A percentile compares a stretch with the other conserved stretches of the same genome.
Conservation (phyloP, 2,329 filamentous ascomycete species). For the Nemania sp. region DNA sequence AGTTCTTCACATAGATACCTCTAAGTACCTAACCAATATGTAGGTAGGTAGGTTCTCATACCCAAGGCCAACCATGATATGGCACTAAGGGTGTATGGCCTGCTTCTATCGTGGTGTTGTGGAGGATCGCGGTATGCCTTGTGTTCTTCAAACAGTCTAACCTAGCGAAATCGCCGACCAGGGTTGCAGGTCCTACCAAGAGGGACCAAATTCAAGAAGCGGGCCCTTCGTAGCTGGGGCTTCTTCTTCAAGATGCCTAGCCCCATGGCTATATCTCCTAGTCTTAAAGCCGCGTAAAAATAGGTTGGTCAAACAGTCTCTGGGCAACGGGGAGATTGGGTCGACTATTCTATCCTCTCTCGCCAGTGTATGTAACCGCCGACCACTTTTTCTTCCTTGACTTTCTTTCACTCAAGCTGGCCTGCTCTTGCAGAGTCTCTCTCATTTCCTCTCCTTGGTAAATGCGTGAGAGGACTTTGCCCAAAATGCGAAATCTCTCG, state of each 20-base stretch:
- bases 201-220: too few species aligned
- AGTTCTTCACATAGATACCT: too few species aligned
- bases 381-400: slow-evolving; percentile 9
- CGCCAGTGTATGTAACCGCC: slow-evolving; percentile 1
- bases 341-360: not conserved
- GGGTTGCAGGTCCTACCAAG: not conserved
- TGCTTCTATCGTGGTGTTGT: slow-evolving; percentile 2
- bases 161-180: slow-evolving; percentile 4
- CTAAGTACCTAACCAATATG: too few species aligned
- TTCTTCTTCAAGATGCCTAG: not conserved
- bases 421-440: slow-evolving; percentile 10
- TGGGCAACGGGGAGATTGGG: slow-evolving; percentile 8
- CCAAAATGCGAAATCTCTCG: slow-evolving; percentile 19
- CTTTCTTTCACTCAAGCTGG: slow-evolving; percentile 11
- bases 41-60: too few species aligned
- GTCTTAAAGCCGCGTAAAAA: slow-evolving; percentile 4
- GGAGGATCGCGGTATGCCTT: slow-evolving; percentile 11
- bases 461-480: slow-evolving; percentile 1
- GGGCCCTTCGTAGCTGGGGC: slow-evolving; percentile 1
- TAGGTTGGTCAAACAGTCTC: slow-evolving; percentile 4
- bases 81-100: not conserved
- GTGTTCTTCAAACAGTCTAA: slow-evolving; percentile 5
- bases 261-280: not conserved
- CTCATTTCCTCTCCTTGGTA: not conserved
- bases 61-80: too few species aligned